Evolutionary conservation across 2,329 filamentous ascomycete genomes (phyloP).

Genomic region (Botrytis porri): DNA sequence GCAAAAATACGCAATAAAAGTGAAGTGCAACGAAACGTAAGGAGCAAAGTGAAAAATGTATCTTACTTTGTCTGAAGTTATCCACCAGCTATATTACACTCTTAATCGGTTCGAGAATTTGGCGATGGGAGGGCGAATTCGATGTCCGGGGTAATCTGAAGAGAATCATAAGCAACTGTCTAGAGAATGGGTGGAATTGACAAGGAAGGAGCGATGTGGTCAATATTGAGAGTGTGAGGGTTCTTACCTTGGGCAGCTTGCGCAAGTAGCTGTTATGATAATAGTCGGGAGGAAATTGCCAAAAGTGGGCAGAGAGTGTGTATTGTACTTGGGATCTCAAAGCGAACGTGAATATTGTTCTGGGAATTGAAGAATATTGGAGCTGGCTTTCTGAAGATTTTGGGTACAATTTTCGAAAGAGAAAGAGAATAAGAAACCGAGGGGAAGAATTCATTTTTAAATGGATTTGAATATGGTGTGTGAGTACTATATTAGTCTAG

Average conservation of each 20-base stretch:
- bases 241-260: neutral
- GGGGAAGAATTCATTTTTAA: neutral
- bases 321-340: neutral
- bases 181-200: neutral
- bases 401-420: neutral
- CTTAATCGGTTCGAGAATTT: neutral
- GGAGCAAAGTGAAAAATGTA: neutral
- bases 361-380: neutral
- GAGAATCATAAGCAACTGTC: neutral
- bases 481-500: neutral
- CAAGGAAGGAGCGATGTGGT: neutral
- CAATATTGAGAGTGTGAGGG: neutral
- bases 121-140: neutral
- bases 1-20: neutral
- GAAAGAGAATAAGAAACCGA: neutral
- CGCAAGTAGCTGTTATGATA: neutral
- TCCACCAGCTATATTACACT: neutral
- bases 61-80: neutral
- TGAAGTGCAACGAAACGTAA: neutral
- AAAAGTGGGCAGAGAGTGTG: neutral
- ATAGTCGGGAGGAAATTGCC: neutral
- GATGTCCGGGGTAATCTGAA: neutral
- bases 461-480: neutral
- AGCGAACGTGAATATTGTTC: neutral
- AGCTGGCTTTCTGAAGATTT: neutral